Conservation (phyloP, 2,329 filamentous ascomycete species). For the Pseudogymnoascus sp. region DNA sequence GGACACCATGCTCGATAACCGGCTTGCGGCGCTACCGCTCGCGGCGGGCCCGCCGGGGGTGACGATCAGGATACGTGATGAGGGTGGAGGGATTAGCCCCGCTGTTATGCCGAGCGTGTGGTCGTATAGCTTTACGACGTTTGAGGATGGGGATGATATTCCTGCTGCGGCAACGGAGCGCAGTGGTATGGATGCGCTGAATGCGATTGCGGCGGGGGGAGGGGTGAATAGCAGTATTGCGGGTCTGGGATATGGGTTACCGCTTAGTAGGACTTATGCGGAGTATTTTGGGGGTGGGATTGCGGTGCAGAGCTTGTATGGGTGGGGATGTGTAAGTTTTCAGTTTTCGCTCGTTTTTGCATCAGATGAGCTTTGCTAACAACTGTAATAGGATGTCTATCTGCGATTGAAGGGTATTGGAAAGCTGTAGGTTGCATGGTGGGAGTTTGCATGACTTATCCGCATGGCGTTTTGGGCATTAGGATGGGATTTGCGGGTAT, state of each 20-base stretch:
- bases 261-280: conserved; percentile 84
- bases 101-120: conserved; percentile 82
- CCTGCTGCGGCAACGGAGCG: conserved; percentile 36
- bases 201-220: conserved; percentile 60
- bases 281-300: conserved; percentile 98
- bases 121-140: conserved; percentile 97
- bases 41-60: conserved; percentile 70
- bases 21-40: conserved; percentile 43
- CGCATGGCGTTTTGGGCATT: not conserved
- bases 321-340: conserved; percentile 77
- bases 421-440: conserved; percentile 19
- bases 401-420: conserved; percentile 56
- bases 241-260: conserved; percentile 85
- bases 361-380: no score
- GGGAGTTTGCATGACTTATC: not conserved
- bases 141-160: conserved; percentile 51
- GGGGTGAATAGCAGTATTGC: conserved; percentile 77
- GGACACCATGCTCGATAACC: conserved; percentile 8
- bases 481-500: no score
- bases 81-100: conserved; percentile 86
- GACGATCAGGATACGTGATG: conserved; percentile 89
- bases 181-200: conserved; percentile 58
- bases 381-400: no score
- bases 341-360: no score
- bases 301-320: conserved; percentile 87